Evolutionary conservation across 306 rosid species (phyloP).

Genomic region (Vigna unguiculata): DNA sequence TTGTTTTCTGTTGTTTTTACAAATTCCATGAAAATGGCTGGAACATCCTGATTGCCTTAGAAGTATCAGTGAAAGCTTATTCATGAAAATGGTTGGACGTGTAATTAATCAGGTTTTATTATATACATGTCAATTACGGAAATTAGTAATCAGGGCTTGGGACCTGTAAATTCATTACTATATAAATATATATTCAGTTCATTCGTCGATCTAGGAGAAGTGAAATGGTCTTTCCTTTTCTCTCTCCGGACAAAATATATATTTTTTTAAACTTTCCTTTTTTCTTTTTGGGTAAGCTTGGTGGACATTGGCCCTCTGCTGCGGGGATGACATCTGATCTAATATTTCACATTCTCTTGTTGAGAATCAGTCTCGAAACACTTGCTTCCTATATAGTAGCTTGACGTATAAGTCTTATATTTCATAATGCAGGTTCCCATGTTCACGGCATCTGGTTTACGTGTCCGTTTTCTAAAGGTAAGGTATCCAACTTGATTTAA

Average conservation of each 20-base stretch:
- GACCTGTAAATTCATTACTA: slow-evolving; percentile 11
- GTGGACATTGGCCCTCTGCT: slow-evolving; percentile 31
- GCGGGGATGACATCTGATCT: not conserved
- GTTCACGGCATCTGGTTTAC: slow-evolving; percentile 96
- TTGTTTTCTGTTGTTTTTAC: slow-evolving; percentile 35
- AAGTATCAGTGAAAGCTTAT: slow-evolving; percentile 25
- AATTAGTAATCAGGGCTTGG: not conserved
- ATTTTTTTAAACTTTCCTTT: not conserved
- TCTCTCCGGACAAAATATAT: not conserved
- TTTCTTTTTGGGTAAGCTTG: slow-evolving; percentile 11
- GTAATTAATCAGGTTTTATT: not conserved
- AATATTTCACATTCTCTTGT: slow-evolving; percentile 4
- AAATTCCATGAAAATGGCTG: slow-evolving; percentile 16
- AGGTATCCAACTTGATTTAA: not conserved
- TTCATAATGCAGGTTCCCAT: slow-evolving; percentile 71
- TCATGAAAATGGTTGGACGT: slow-evolving; percentile 1
- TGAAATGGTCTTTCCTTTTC: not conserved
- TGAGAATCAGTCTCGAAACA: not conserved
- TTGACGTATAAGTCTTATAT: slow-evolving; percentile 30
- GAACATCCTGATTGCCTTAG: not conserved
- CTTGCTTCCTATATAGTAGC: not conserved
- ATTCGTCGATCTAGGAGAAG: not conserved
- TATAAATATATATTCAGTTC: not conserved
- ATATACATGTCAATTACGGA: not conserved
- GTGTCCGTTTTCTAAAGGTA: slow-evolving; percentile 98